A percentile compares a stretch with the other conserved stretches of the same genome.
Conservation (phyloP, 108 stramenopile genomes). For the Nitzschia sp. region DNA sequence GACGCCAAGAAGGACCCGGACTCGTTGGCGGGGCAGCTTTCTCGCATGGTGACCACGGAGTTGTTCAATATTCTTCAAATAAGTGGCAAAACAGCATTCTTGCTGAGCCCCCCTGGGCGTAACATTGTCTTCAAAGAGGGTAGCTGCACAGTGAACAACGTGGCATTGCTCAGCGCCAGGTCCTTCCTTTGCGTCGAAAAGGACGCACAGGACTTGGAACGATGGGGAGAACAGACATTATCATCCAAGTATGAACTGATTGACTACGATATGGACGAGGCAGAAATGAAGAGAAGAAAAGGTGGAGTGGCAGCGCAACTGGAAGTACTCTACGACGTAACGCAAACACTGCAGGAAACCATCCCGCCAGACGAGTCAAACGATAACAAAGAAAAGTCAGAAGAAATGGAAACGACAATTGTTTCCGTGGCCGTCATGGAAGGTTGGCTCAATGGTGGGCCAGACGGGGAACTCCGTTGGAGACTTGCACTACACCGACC, state of each 20-base stretch:
- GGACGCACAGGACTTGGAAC: constrained; percentile 2
- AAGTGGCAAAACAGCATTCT: constrained; percentile 35
- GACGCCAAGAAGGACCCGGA: constrained; percentile 50
- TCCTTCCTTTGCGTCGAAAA: constrained; percentile 27
- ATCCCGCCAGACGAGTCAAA: background rate
- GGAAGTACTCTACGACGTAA: constrained; percentile 41
- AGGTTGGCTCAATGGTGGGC: constrained; percentile 48
- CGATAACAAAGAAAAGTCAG: background rate
- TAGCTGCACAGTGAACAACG: constrained; percentile 40
- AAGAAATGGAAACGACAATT: constrained; percentile 20
- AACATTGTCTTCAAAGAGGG: constrained; percentile 33
- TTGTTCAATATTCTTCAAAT: constrained; percentile 34
- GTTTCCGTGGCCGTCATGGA: constrained; percentile 54
- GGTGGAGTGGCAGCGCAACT: constrained; percentile 39
- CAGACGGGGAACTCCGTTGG: constrained; percentile 54
- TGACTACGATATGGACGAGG: constrained; percentile 23
- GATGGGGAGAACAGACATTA: background rate
- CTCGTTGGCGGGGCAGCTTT: constrained; percentile 41
- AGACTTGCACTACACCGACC: constrained; percentile 43
- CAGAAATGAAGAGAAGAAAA: constrained; percentile 7
- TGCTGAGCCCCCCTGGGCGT: constrained; percentile 21
- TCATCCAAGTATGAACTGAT: constrained; percentile 25
- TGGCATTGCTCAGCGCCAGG: constrained; percentile 57
- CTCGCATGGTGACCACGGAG: constrained; percentile 46
- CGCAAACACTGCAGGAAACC: constrained; percentile 16